These are phyloP conservation scores for Cordyceps sp. DNA, from an alignment of 2,329 filamentous ascomycete species.

Conservation along the genomic window DNA sequence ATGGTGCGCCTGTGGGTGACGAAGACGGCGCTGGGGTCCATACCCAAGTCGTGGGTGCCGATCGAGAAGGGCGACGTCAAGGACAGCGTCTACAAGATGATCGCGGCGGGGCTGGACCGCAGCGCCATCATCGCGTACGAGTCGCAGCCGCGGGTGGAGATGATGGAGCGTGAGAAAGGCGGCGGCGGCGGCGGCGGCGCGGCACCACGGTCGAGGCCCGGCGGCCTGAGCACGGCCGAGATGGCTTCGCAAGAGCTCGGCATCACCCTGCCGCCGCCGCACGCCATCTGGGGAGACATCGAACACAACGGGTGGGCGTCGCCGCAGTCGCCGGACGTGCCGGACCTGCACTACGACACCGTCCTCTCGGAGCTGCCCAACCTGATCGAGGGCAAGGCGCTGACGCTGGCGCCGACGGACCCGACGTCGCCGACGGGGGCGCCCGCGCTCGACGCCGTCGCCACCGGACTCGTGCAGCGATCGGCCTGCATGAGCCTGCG, in stretches of 20 bases:
- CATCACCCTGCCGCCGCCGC: constrained; percentile 31
- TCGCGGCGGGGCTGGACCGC: constrained; percentile 53
- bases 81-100: constrained; percentile 57
- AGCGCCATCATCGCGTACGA: constrained; percentile 74
- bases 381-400: constrained; percentile 79
- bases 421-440: constrained; percentile 20
- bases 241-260: constrained; percentile 20
- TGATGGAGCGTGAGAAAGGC: background rate
- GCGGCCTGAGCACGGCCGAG: constrained; percentile 16
- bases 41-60: constrained; percentile 76
- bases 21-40: constrained; percentile 58
- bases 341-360: constrained; percentile 66
- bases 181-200: background rate
- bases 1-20: constrained; percentile 75
- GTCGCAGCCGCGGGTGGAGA: constrained; percentile 15
- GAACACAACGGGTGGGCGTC: constrained; percentile 81
- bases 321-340: constrained; percentile 55
- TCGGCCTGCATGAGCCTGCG: constrained; percentile 56
- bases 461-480: constrained; percentile 56
- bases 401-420: constrained; percentile 59
- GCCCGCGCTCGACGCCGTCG: constrained; percentile 43
- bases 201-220: constrained; percentile 4
- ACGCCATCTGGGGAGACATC: constrained; percentile 62
- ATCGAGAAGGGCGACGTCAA: constrained; percentile 72
- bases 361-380: constrained; percentile 76